Evolutionary conservation across 2,329 filamentous ascomycete genomes (phyloP).

Genomic region (Pseudogymnoascus sp.): DNA sequence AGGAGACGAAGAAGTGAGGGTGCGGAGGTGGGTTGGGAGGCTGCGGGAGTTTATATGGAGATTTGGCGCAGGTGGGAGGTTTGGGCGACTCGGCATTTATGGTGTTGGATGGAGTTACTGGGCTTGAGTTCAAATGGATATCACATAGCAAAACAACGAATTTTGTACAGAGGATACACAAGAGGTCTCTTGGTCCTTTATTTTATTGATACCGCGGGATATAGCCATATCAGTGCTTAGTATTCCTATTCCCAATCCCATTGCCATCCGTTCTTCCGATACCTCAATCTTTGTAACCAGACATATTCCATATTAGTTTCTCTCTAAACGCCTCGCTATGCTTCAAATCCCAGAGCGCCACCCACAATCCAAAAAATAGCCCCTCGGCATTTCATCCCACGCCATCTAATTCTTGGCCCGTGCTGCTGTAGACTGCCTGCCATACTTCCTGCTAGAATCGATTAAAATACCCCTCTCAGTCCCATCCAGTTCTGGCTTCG

Average conservation of each 20-base stretch:
- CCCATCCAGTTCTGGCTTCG: conserved; percentile 34
- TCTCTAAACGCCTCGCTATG: conserved; percentile 6
- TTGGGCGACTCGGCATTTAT: background rate
- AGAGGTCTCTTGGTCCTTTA: background rate
- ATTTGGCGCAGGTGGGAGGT: background rate
- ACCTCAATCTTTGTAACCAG: background rate
- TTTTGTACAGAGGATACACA: background rate
- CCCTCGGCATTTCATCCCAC: background rate
- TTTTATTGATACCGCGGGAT: background rate
- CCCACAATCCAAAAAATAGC: background rate
- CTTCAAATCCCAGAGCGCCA: background rate
- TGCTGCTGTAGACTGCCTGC: conserved; percentile 34
- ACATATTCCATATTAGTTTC: background rate
- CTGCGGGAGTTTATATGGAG: background rate
- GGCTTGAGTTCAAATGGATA: background rate
- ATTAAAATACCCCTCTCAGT: conserved; percentile 57
- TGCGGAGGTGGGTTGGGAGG: background rate
- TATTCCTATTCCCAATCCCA: background rate
- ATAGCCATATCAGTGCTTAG: background rate
- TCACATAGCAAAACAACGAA: background rate
- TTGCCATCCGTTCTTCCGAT: background rate
- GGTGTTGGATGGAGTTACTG: background rate
- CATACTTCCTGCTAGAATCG: conserved; percentile 45
- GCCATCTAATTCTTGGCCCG: conserved; percentile 18
- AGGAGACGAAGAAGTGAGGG: background rate